Evolutionary conservation across 306 rosid species (phyloP), one percentile per base, ranked within the genome.

Genomic region (Purshia tridentata): DNA sequence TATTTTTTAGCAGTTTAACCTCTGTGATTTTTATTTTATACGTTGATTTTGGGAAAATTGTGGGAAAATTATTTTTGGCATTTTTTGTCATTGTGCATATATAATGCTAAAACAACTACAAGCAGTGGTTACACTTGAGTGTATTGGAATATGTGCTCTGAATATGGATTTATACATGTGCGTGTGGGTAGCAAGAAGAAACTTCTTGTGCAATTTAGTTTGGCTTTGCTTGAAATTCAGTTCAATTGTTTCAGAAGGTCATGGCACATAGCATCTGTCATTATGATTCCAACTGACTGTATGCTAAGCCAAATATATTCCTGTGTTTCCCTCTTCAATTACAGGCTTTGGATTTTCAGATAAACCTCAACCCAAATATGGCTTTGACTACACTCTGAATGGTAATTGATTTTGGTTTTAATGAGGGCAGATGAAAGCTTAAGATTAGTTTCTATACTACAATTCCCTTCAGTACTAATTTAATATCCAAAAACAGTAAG

Each of bases 321-420:
- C 66, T 79, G 52, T 46, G 80, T 67, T 42, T 22, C 67, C 19
- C 81, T 35, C 72, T 72, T 20, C 83, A 49, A 39, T 44, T 40
- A 60, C 86, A 92, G 98, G 98, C 69, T 92, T 92, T 62, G 98
- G 98, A 65, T 88, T 87, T 80, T 92, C 98, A 58, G 98, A 92
- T 80, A 90, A 92, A 81, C 96, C 98, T 65, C 98, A 92, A 80
- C 98, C 96, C 20, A 83, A 67, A 82, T 92, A 92, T 86, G 98
- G 98, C 2, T 90, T 92, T 87, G 92, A 92, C 87, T 90, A 90
- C 82, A 92, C 91, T 51, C 77, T 84, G 39, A 86, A 85, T 78
- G 98, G 98, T 92, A 87, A 89, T 52, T 77, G 4, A 66, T 52
- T 78, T 76, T 39, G 4, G 62, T 52, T 9, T 51, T 49, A 29